These are phyloP conservation scores for Rhodotorula sp. DNA, from an alignment of 1,284 basidiomycete genomes.

Conservation along the genomic window DNA sequence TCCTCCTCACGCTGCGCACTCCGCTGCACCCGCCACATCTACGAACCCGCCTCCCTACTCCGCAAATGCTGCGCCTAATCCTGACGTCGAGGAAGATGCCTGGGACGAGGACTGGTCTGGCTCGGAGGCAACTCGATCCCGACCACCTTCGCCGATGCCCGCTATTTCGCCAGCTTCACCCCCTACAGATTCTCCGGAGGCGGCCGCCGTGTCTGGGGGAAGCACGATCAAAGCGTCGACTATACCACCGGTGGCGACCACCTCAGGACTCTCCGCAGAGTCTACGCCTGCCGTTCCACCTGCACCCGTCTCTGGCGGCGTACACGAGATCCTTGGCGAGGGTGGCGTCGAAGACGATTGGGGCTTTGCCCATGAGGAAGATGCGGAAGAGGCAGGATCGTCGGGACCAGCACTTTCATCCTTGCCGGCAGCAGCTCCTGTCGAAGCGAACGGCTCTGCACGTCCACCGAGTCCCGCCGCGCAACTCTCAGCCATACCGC, in stretches of 20 bases:
- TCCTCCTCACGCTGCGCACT: background rate
- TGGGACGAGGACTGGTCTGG: slow-evolving; percentile 15
- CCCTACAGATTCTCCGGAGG: background rate
- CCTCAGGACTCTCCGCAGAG: too few relatives aligned
- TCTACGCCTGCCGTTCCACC: too few relatives aligned
- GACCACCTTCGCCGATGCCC: background rate
- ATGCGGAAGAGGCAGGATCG: background rate
- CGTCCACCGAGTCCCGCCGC: too few relatives aligned
- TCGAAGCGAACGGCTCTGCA: too few relatives aligned
- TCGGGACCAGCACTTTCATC: too few relatives aligned
- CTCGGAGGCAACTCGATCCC: background rate
- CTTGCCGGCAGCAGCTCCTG: too few relatives aligned
- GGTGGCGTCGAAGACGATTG: slow-evolving; percentile 2
- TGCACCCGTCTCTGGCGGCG: background rate
- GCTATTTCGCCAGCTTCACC: background rate
- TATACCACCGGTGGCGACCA: too few relatives aligned
- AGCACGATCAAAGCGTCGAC: background rate
- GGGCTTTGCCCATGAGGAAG: slow-evolving; percentile 2
- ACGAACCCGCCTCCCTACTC: background rate
- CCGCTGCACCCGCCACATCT: background rate
- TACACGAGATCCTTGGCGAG: background rate
- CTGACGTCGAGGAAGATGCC: slow-evolving; percentile 4
- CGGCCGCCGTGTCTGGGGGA: background rate
- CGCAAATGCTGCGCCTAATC: background rate
- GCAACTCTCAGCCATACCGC: background rate